A percentile compares a stretch with the other conserved stretches of the same genome.
Conservation (phyloP, 140 eudicot species). For the Erigeron philadelphicus region DNA sequence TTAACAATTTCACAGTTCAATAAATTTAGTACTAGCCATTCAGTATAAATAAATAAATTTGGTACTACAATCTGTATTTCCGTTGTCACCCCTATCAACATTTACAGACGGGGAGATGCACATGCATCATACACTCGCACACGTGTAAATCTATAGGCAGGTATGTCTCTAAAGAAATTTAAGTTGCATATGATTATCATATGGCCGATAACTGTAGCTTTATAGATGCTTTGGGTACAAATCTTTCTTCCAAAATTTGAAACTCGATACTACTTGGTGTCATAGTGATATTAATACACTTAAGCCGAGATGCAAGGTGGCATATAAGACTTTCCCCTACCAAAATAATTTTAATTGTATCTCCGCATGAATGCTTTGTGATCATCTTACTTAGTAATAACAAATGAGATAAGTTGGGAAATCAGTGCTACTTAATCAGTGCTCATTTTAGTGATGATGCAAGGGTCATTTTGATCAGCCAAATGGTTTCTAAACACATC, state of each 20-base stretch:
- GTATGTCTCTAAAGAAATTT: background rate
- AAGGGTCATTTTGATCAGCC: too few species aligned
- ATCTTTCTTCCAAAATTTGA: background rate
- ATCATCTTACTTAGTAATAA: background rate
- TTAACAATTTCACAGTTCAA: constrained; percentile 2
- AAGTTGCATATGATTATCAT: background rate
- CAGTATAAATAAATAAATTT: background rate
- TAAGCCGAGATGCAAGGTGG: background rate
- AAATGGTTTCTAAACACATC: too few species aligned
- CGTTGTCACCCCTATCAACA: too few species aligned
- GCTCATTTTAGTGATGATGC: too few species aligned
- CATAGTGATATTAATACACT: constrained; percentile 7
- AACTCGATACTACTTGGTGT: background rate
- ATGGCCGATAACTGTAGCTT: constrained; percentile 3
- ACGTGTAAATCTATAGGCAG: background rate
- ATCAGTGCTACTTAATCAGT: too few species aligned
- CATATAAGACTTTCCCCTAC: background rate
- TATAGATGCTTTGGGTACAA: background rate
- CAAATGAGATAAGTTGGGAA: background rate
- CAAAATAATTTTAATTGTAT: background rate
- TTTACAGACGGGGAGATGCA: too few species aligned
- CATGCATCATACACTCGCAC: background rate
- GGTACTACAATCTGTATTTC: background rate
- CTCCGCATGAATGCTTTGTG: background rate
- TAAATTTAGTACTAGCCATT: background rate